Conservation (phyloP, 2,329 filamentous ascomycete genomes). For the Trichoderma breve region DNA sequence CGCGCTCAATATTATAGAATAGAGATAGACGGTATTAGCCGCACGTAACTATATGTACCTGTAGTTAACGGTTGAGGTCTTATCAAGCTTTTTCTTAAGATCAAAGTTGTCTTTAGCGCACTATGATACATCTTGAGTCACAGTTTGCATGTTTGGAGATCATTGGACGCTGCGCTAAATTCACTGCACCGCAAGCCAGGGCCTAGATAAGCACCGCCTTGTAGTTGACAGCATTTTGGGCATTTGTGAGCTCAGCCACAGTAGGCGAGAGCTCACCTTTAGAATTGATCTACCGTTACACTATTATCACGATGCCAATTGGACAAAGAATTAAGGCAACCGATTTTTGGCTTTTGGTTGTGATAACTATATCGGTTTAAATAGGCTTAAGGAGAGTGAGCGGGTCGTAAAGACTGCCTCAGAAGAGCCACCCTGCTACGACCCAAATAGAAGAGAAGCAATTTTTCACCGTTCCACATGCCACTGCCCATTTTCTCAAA, state of each 20-base stretch:
- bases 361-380: not conserved
- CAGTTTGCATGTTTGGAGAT: not conserved
- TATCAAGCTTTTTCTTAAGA: not conserved
- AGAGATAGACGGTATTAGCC: not conserved
- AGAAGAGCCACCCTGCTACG: not conserved
- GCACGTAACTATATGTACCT: not conserved
- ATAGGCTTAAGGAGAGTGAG: not conserved
- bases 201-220: no score
- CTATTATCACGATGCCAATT: not conserved
- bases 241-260: not conserved
- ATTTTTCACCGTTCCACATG: not conserved
- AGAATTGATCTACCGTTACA: not conserved
- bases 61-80: not conserved
- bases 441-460: not conserved
- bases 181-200: not conserved
- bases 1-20: not conserved
- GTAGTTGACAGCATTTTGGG: not conserved
- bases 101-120: not conserved
- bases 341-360: not conserved
- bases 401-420: not conserved
- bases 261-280: not conserved
- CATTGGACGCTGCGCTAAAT: not conserved
- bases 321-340: not conserved
- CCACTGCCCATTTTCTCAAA: not conserved
- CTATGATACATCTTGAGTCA: not conserved